phyloP scores from a whole-genome alignment of 148 eudicot species.

The Gaultheria prostrata region DNA sequence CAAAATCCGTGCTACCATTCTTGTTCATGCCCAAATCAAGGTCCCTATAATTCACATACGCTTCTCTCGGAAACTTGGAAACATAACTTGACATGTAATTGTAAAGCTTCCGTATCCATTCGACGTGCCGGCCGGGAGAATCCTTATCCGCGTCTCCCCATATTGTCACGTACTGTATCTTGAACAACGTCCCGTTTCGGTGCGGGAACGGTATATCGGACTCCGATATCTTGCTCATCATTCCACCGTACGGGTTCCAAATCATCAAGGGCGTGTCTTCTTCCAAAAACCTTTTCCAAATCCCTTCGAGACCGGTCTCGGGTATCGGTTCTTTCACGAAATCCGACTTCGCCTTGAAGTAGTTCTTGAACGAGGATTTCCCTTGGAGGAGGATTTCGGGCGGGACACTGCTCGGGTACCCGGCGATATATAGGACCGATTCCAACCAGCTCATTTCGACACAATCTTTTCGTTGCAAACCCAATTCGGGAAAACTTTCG shows the following conservation, averaged over 20 bases:
- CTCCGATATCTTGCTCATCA: neutral
- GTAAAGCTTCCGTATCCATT: neutral
- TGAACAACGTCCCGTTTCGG: neutral
- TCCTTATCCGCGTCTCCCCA: neutral
- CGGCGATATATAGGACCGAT: neutral
- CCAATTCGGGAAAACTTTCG: neutral
- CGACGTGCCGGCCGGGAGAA: neutral
- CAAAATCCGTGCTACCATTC: constrained; percentile 4
- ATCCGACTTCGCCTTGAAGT: constrained; percentile 3
- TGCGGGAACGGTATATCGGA: neutral
- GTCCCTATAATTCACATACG: constrained; percentile 1
- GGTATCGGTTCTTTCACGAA: neutral
- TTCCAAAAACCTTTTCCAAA: neutral
- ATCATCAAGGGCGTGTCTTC: neutral
- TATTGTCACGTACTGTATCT: neutral
- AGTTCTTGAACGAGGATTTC: neutral
- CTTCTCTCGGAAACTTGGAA: constrained; percentile 4
- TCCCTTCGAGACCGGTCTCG: neutral
- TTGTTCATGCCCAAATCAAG: constrained; percentile 1
- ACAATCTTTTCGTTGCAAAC: neutral
- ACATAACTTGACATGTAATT: neutral
- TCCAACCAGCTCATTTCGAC: constrained; percentile 5
- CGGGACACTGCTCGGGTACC: neutral
- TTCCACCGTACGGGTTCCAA: neutral
- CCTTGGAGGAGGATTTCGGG: neutral